Evolutionary conservation across 2,329 filamentous ascomycete genomes (phyloP).

Genomic region (Colletotrichum camelliae): DNA sequence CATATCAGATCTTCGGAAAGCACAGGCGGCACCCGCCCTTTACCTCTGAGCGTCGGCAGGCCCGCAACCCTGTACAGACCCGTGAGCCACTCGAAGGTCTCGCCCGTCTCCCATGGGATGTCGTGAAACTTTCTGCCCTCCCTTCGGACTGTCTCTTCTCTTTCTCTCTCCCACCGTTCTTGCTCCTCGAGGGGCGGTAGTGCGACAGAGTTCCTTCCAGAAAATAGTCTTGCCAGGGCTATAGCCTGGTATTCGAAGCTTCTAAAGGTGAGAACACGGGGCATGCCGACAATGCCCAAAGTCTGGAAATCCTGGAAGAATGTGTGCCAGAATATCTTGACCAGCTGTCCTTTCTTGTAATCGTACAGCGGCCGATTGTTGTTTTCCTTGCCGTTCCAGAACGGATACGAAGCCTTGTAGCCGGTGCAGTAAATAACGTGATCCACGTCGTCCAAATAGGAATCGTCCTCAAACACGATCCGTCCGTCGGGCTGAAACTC

Average conservation of each 20-base stretch:
- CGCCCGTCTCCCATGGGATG: slow-evolving; percentile 55
- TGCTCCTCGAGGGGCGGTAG: slow-evolving; percentile 47
- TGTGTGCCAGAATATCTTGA: slow-evolving; percentile 55
- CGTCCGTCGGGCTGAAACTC: slow-evolving; percentile 46
- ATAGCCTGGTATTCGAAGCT: slow-evolving; percentile 63
- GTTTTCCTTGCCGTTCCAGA: slow-evolving; percentile 52
- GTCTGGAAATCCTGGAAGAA: slow-evolving; percentile 54
- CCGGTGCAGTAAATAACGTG: slow-evolving; percentile 48
- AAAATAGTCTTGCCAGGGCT: slow-evolving; percentile 54
- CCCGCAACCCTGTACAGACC: slow-evolving; percentile 54
- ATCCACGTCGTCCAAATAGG: slow-evolving; percentile 40
- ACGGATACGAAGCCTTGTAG: slow-evolving; percentile 48
- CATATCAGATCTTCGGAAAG: slow-evolving; percentile 48
- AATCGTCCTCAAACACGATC: slow-evolving; percentile 47
- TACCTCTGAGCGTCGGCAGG: slow-evolving; percentile 49
- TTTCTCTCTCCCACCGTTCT: slow-evolving; percentile 49
- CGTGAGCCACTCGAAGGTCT: slow-evolving; percentile 53
- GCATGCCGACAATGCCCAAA: slow-evolving; percentile 57
- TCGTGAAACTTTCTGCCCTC: slow-evolving; percentile 55
- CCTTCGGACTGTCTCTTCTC: slow-evolving; percentile 32
- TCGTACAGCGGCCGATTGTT: slow-evolving; percentile 53
- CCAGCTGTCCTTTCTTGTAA: slow-evolving; percentile 49
- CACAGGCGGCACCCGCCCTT: slow-evolving; percentile 51
- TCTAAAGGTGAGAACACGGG: slow-evolving; percentile 55
- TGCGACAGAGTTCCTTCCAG: slow-evolving; percentile 40